phyloP scores from a whole-genome alignment of 176 grass and related monocot species.

The Oryza rufipogon region DNA sequence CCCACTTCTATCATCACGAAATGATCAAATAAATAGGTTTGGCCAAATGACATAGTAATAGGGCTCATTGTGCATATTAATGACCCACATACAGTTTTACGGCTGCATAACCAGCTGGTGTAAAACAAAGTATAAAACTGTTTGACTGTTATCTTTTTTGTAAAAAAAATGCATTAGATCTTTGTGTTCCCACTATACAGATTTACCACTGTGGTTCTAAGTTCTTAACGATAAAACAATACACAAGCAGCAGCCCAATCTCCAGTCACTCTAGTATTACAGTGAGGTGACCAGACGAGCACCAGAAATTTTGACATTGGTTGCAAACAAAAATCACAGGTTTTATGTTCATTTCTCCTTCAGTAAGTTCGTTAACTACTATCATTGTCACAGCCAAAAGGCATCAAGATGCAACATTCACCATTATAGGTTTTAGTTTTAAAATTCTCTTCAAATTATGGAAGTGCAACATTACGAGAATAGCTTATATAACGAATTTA shows the following conservation, averaged over 20 bases:
- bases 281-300: neutral
- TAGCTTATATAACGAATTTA: neutral
- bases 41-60: neutral
- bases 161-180: neutral
- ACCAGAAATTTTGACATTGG: neutral
- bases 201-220: neutral
- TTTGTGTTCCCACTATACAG: neutral
- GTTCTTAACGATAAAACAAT: neutral
- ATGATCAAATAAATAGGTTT: neutral
- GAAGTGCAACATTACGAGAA: neutral
- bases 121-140: neutral
- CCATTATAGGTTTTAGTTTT: neutral
- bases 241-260: neutral
- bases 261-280: neutral
- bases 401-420: neutral
- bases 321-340: neutral
- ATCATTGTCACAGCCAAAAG: neutral
- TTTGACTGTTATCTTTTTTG: neutral
- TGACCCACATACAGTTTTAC: neutral
- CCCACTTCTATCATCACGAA: constrained; percentile 1
- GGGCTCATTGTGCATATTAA: neutral
- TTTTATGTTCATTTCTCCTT: neutral
- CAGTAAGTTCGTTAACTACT: neutral
- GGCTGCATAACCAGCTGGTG: neutral
- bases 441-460: neutral